Evolutionary conservation across 2,329 filamentous ascomycete species (phyloP), one percentile per base, ranked within the genome.

Genomic region (Atkinsonella hypoxylon): DNA sequence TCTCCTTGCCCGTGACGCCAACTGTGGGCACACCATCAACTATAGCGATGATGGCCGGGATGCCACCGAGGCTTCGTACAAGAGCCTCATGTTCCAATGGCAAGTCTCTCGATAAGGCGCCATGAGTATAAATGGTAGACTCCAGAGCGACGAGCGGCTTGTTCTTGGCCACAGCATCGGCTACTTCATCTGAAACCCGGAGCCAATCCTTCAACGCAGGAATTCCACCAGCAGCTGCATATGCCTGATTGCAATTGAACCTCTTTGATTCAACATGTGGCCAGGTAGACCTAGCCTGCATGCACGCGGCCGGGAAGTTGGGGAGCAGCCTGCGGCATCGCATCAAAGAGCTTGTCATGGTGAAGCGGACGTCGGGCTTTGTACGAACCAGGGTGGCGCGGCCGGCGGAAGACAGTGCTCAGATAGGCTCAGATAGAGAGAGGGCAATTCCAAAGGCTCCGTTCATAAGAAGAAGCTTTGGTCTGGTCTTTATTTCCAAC

Each of bases 51-150:
- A 94, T 95, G 31, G 93, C 93, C 2, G 93, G 93, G 13, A 96
- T 78, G 15, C 78, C 89, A 39, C 93, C 93, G 66, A 89, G 79
- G 40, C 76, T 73, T 44, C 93, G 85, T 47, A 97, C 86, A 40
- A 94, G 76, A 12, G 83, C 81, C 62, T 96, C 88, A 53, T 97
- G 79, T 66, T 97, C 89, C 48, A 94, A 77, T 45, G 84, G 77
- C 18, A 80, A 70, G 44, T 77, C 75, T 34, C 81, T 78, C n/a
- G 88, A 87, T 13, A 98, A 74, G 20, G 85, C 82, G 40, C 89
- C 90, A 69, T 98, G 93, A 1, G 93, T 98, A 68, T 98, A 97
- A 59, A 98, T 97, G 4, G 93, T 95, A 2, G 88, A 89, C 68
- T 98, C 93, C 4, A 98, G 76, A 15, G 91, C 93, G 11, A 98